phyloP scores from a whole-genome alignment of 768 basidiomycete genomes.

The Calocybe indica region DNA sequence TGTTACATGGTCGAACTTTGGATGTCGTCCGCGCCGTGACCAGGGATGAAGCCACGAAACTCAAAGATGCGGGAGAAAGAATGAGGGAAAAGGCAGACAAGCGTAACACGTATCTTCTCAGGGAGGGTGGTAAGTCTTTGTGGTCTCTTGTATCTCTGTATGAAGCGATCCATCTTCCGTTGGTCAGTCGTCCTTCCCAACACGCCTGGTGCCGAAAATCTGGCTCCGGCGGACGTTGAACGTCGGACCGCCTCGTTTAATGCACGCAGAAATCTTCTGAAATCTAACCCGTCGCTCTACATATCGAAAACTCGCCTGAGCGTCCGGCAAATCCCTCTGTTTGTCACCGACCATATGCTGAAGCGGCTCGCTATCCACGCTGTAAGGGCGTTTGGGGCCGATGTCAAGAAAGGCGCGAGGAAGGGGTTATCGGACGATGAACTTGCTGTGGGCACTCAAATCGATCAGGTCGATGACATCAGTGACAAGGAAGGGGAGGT shows the following conservation, averaged over 20 bases:
- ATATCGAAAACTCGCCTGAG: slow-evolving; percentile 93
- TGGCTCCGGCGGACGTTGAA: slow-evolving; percentile 76
- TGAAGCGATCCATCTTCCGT: background rate
- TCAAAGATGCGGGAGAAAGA: slow-evolving; percentile 85
- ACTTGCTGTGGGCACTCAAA: slow-evolving; percentile 36
- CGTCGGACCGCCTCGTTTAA: slow-evolving; percentile 83
- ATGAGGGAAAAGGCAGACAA: slow-evolving; percentile 88
- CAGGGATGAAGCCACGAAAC: slow-evolving; percentile 78
- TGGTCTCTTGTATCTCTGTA: background rate
- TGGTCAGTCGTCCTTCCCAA: slow-evolving; percentile 82
- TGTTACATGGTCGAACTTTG: slow-evolving; percentile 88
- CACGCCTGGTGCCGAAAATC: slow-evolving; percentile 66
- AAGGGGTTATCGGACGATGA: slow-evolving; percentile 70
- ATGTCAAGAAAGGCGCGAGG: slow-evolving; percentile 61
- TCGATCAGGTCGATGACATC: slow-evolving; percentile 38
- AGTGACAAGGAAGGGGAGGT: slow-evolving; percentile 31
- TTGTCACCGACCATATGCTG: slow-evolving; percentile 83
- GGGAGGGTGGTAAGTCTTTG: slow-evolving; percentile 79
- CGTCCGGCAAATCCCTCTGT: slow-evolving; percentile 87
- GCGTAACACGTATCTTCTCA: slow-evolving; percentile 90
- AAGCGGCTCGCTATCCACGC: slow-evolving; percentile 86
- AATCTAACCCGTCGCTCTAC: slow-evolving; percentile 89
- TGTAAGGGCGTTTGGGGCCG: slow-evolving; percentile 69
- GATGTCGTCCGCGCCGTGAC: slow-evolving; percentile 90
- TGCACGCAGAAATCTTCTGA: slow-evolving; percentile 75